Base-by-base conservation (phyloP, 768 basidiomycete species). In the Lactifluus echinatus region DNA sequence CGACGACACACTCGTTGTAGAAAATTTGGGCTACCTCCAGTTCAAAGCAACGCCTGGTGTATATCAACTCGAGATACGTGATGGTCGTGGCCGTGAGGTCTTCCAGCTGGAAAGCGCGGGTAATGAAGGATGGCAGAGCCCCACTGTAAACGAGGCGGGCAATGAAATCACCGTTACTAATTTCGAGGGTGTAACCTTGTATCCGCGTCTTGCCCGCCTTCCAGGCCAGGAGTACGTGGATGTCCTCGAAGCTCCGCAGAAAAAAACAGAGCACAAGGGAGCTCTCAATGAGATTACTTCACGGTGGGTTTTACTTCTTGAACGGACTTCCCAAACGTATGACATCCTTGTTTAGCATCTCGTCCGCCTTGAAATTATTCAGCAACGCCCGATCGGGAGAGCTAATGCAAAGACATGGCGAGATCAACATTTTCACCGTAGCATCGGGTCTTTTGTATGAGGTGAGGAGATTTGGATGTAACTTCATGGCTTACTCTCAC, bases 391-490 rank as follows among this genome's bases (percentile, higher is more conserved):
- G 60, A 8, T 23, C 69, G 8, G 55, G 65, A 0, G 52, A 65
- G 1, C 51, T 64, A 0, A 66, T 59, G 33, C 68, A 63, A 17
- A 66, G 71, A 36, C 87, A 90, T 63, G 93, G 95, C 7, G 91
- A 96, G 31, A 96, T 98, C 72, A 98, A 99, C 66, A 95, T 99
- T 62, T 98, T 99, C 72, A 99, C 96, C 0, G 95, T 99, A 17
- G 96, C 96, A 7, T 98, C 96, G 0, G 96, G 96, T 0, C 72
- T 95, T 50, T 76, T 99, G 2, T 99, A 98, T 61, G 96, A 98
- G 83, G 95, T 93, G 19, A 53, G 29, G 44, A 45, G 10, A 21
- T 21, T 24, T 50, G 21, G 19, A 28, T 60, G 8, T n/a, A 55
- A 21, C 7, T n/a, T 8, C n/a, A 11, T 21, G 15, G 8, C 24